Evolutionary conservation across 2,329 filamentous ascomycete species (phyloP).

Genomic region (Paecilomyces dactylethromorphus): DNA sequence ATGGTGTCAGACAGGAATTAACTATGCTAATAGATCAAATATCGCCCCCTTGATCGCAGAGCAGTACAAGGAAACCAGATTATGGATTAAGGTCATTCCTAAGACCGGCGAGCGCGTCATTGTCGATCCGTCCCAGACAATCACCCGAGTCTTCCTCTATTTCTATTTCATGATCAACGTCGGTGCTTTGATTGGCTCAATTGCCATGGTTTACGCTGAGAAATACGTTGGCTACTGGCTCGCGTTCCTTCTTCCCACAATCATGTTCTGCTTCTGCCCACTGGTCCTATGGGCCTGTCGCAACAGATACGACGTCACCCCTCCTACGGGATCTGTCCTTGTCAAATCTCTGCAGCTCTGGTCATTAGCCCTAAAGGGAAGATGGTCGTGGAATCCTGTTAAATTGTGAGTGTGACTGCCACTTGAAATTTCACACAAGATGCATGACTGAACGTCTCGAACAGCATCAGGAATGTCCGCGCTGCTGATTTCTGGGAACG

Average conservation of each 20-base stretch:
- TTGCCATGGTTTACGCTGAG: slow-evolving; percentile 65
- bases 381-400: slow-evolving; percentile 56
- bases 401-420: slow-evolving; percentile 11
- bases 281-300: slow-evolving; percentile 45
- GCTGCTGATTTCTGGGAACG: slow-evolving; percentile 14
- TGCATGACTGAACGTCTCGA: slow-evolving; percentile 2
- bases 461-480: slow-evolving; percentile 13
- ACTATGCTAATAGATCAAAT: background rate
- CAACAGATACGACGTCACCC: slow-evolving; percentile 41
- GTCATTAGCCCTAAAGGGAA: slow-evolving; percentile 54
- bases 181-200: slow-evolving; percentile 54
- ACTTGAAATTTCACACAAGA: background rate
- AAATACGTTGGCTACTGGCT: slow-evolving; percentile 60
- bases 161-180: slow-evolving; percentile 71
- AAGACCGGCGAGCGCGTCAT: slow-evolving; percentile 51
- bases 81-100: slow-evolving; percentile 37
- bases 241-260: slow-evolving; percentile 56
- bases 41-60: slow-evolving; percentile 55
- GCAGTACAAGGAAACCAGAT: slow-evolving; percentile 56
- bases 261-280: slow-evolving; percentile 58
- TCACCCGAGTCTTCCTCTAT: slow-evolving; percentile 65
- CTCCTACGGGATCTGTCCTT: slow-evolving; percentile 59
- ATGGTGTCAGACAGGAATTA: background rate
- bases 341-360: slow-evolving; percentile 52
- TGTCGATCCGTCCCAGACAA: slow-evolving; percentile 60